phyloP scores from a whole-genome alignment of 163 green algal genomes.

The Scenedesmus sp. region DNA sequence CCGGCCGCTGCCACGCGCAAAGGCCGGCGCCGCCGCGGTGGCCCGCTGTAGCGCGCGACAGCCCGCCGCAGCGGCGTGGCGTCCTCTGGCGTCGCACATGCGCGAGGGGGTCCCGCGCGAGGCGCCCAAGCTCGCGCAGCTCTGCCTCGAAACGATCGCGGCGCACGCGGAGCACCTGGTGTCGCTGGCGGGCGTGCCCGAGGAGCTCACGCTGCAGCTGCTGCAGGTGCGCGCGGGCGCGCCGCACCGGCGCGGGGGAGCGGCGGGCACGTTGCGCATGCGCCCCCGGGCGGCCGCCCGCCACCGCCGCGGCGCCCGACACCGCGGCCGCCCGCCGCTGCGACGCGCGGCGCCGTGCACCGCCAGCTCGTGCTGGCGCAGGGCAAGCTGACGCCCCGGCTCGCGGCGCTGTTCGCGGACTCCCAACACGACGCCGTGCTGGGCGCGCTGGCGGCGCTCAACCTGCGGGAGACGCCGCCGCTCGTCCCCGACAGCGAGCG shows the following conservation, averaged over 20 bases:
- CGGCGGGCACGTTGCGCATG: no score
- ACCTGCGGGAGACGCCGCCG: slow-evolving; percentile 25
- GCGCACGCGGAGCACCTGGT: not conserved
- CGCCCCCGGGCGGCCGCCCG: no score
- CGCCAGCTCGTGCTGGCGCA: slow-evolving; percentile 18
- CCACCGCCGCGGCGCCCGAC: no score
- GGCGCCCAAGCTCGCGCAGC: not conserved
- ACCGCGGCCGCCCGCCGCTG: no score
- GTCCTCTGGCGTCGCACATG: no score
- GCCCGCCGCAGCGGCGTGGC: no score
- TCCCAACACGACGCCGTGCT: not conserved
- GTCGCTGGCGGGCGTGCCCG: slow-evolving; percentile 8
- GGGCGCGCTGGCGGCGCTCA: slow-evolving; percentile 5
- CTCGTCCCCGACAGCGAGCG: slow-evolving; percentile 22
- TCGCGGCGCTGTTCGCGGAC: slow-evolving; percentile 11
- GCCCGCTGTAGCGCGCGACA: no score
- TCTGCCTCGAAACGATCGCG: not conserved
- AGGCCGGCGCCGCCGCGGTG: no score
- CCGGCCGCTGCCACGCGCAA: no score
- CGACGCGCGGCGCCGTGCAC: no score
- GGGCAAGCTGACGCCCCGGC: slow-evolving; percentile 30
- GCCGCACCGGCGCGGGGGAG: no score
- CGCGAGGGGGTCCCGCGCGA: no score
- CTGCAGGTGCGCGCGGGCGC: not conserved
- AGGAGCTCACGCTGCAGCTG: not conserved